Percentiles rank a stretch among this genome's conserved stretches.
phyloP scores from a whole-genome alignment of 192 early-diverging fungal species.

The Coemansia sp. region DNA sequence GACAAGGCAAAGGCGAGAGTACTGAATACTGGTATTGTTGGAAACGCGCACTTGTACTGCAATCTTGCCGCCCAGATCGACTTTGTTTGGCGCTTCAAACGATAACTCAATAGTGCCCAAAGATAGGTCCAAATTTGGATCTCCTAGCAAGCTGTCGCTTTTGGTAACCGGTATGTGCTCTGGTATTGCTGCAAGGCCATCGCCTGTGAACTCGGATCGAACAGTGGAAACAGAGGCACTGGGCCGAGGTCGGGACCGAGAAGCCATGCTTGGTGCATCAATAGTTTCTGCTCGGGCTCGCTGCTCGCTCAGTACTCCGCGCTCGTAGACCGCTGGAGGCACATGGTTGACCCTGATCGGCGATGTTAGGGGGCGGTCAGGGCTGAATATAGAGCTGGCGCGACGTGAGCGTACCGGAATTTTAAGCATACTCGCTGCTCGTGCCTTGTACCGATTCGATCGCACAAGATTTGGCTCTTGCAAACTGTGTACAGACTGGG shows the following conservation, averaged over 20 bases:
- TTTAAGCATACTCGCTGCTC: constrained; percentile 9
- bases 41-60: constrained; percentile 31
- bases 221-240: neutral
- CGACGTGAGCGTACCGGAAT: constrained; percentile 7
- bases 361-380: constrained; percentile 12
- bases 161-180: too few species aligned
- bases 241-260: constrained; percentile 1
- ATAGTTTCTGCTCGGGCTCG: constrained; percentile 30
- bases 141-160: neutral
- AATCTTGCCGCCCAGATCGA: constrained; percentile 28
- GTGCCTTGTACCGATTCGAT: neutral
- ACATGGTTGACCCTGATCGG: constrained; percentile 8
- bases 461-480: neutral
- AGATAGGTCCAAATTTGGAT: neutral
- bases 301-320: neutral
- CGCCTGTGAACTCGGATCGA: constrained; percentile 3
- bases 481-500: neutral
- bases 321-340: constrained; percentile 5
- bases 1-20: constrained; percentile 28
- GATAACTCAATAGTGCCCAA: constrained; percentile 29
- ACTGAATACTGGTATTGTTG: constrained; percentile 38
- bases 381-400: neutral
- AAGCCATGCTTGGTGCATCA: constrained; percentile 19
- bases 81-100: constrained; percentile 44
- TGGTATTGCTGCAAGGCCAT: neutral